phyloP scores from a whole-genome alignment of 805 yeast species.

The Hemisphaericaspora nanyangensis region DNA sequence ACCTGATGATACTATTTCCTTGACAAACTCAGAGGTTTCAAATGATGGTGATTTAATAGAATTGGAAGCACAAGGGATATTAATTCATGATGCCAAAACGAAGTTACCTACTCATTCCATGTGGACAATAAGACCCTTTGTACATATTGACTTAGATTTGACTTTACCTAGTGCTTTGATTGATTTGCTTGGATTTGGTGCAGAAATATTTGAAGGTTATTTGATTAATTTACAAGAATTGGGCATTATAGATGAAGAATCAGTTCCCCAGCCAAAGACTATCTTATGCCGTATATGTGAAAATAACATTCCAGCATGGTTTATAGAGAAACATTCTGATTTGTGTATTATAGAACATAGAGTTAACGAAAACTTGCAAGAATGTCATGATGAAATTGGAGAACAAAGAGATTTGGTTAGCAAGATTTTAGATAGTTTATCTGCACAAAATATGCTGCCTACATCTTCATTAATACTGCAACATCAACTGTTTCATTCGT shows the following conservation, averaged over 20 bases:
- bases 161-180: slow-evolving; percentile 68
- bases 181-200: slow-evolving; percentile 84
- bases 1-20: slow-evolving; percentile 10
- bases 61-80: slow-evolving; percentile 90
- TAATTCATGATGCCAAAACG: slow-evolving; percentile 60
- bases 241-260: slow-evolving; percentile 58
- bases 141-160: slow-evolving; percentile 57
- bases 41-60: slow-evolving; percentile 65
- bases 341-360: slow-evolving; percentile 82
- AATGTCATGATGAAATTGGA: slow-evolving; percentile 66
- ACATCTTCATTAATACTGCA: slow-evolving; percentile 6
- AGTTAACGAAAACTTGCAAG: slow-evolving; percentile 71
- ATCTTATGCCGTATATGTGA: slow-evolving; percentile 93
- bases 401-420: slow-evolving; percentile 62
- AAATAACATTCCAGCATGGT: slow-evolving; percentile 89
- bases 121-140: slow-evolving; percentile 87
- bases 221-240: slow-evolving; percentile 59
- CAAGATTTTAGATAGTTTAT: slow-evolving; percentile 39
- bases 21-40: slow-evolving; percentile 29
- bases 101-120: slow-evolving; percentile 73
- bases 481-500: slow-evolving; percentile 8
- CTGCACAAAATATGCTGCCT: slow-evolving; percentile 12
- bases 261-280: slow-evolving; percentile 74
- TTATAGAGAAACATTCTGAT: slow-evolving; percentile 88
- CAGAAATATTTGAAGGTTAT: slow-evolving; percentile 76